Conservation (phyloP, 495 filamentous ascomycete genomes). For the Bacidia rubella region DNA sequence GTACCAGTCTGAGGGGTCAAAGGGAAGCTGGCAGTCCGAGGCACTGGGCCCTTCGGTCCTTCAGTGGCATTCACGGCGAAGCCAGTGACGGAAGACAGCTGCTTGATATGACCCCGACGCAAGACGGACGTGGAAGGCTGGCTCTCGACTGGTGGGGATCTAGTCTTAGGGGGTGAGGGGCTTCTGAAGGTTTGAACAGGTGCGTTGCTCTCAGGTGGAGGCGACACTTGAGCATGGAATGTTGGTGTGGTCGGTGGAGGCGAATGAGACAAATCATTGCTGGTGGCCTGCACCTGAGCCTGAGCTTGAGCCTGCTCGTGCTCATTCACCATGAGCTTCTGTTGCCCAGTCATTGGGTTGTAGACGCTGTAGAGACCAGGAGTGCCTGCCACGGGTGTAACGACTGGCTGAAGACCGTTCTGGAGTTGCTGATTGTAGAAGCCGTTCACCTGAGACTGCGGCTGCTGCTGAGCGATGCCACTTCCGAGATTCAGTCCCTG, state of each 20-base stretch:
- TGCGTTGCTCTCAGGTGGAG: constrained; percentile 45
- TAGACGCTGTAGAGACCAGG: constrained; percentile 68
- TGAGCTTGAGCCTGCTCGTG: constrained; percentile 24
- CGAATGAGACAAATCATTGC: constrained; percentile 24
- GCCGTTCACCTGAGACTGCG: constrained; percentile 29
- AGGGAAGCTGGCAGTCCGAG: constrained; percentile 62
- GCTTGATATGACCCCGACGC: constrained; percentile 85
- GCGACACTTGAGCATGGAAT: constrained; percentile 66
- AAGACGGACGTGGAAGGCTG: constrained; percentile 75
- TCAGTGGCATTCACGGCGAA: constrained; percentile 41
- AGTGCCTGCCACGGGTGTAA: constrained; percentile 52
- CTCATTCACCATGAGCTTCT: constrained; percentile 56
- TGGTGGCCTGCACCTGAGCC: constrained; percentile 21
- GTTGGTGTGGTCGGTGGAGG: constrained; percentile 40
- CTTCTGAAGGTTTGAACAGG: constrained; percentile 16
- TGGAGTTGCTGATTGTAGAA: constrained; percentile 58
- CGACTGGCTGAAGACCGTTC: constrained; percentile 57
- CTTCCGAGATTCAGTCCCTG: constrained; percentile 46
- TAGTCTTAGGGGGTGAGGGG: constrained; percentile 56
- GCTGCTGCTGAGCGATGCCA: constrained; percentile 28
- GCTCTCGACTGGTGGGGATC: constrained; percentile 47
- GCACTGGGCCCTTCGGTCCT: constrained; percentile 45
- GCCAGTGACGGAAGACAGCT: constrained; percentile 58
- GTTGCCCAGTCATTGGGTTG: constrained; percentile 71
- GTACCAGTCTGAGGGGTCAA: constrained; percentile 71